phyloP scores from a whole-genome alignment of 257 asterid genomes.

The Solanum tarapatanum region DNA sequence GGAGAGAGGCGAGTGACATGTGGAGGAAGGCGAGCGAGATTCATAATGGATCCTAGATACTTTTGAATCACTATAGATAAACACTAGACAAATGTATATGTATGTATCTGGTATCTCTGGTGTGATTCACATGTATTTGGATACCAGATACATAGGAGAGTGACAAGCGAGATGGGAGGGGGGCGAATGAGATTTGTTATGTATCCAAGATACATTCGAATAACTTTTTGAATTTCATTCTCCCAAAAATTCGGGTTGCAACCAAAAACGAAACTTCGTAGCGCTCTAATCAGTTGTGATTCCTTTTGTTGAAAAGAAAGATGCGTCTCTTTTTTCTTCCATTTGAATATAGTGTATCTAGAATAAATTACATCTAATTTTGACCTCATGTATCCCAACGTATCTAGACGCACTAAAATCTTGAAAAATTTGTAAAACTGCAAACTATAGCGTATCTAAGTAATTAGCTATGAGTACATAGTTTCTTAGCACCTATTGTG shows the following conservation, averaged over 20 bases:
- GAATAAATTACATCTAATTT: no score
- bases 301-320: no score
- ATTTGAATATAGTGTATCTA: neutral
- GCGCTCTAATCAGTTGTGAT: no score
- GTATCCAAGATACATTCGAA: neutral
- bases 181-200: neutral
- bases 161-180: neutral
- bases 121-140: neutral
- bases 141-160: neutral
- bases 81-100: neutral
- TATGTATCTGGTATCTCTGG: no score
- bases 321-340: neutral
- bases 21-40: neutral
- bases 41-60: neutral
- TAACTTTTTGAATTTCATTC: neutral
- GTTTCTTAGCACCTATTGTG: conserved; percentile 45
- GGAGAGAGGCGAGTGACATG: neutral
- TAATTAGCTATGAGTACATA: no score
- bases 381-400: neutral
- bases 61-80: neutral
- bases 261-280: neutral
- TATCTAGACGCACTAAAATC: neutral
- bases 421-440: neutral
- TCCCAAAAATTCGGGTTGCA: neutral
- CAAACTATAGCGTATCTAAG: neutral